Evolutionary conservation across 768 basidiomycete species (phyloP).

Genomic region (Rhizopogon salebrosus): DNA sequence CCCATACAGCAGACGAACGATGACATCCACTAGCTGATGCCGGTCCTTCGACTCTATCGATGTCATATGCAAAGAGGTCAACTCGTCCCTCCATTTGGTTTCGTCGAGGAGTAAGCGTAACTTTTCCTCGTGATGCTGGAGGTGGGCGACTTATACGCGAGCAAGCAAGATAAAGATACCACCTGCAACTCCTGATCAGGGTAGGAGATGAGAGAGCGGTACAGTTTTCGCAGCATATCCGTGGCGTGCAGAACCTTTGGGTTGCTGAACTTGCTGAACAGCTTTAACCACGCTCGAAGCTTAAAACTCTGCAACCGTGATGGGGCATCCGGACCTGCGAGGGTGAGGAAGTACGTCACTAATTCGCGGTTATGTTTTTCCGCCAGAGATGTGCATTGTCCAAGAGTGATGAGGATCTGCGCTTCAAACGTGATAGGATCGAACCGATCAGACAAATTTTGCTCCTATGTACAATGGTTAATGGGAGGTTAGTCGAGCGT

Average conservation of each 20-base stretch:
- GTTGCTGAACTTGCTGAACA: slow-evolving; percentile 88
- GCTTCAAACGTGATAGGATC: slow-evolving; percentile 73
- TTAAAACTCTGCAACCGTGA: slow-evolving; percentile 52
- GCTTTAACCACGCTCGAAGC: slow-evolving; percentile 70
- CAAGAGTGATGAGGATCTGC: slow-evolving; percentile 70
- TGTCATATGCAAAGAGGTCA: slow-evolving; percentile 66
- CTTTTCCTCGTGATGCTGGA: slow-evolving; percentile 53
- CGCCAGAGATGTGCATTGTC: slow-evolving; percentile 63
- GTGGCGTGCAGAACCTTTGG: slow-evolving; percentile 81
- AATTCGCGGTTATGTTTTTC: slow-evolving; percentile 88
- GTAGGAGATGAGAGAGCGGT: slow-evolving; percentile 73
- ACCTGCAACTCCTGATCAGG: slow-evolving; percentile 78
- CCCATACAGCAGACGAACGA: slow-evolving; percentile 81
- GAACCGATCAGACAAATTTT: slow-evolving; percentile 49
- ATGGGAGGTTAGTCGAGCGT: not conserved
- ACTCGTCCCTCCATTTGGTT: slow-evolving; percentile 80
- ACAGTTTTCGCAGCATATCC: slow-evolving; percentile 57
- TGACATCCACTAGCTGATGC: slow-evolving; percentile 57
- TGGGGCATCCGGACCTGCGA: slow-evolving; percentile 34
- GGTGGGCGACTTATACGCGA: slow-evolving; percentile 69
- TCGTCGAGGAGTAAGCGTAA: slow-evolving; percentile 75
- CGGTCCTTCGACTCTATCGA: slow-evolving; percentile 54
- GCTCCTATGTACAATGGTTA: slow-evolving; percentile 26
- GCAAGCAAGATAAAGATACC: slow-evolving; percentile 69
- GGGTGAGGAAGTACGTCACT: slow-evolving; percentile 72